Evolutionary conservation across 345 rosid species (phyloP), one percentile per base, ranked within the genome.

Genomic region (Durio zibethinus): DNA sequence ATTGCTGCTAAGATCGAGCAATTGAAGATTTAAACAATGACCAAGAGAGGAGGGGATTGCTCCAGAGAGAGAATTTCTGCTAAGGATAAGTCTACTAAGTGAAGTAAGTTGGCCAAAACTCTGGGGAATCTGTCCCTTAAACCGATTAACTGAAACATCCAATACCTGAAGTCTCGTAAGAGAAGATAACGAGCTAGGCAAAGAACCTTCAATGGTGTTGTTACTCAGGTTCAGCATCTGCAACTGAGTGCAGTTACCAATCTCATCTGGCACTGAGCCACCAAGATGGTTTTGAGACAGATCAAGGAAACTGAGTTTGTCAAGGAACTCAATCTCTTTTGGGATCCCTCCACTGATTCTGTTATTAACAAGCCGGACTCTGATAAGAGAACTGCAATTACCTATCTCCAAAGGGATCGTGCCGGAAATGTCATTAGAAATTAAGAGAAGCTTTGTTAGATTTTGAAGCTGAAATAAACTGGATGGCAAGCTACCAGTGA

Each of bases 161-260:
- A 92, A 82, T 11, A 87, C 92, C 72, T 90, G 88, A 74, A 92
- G 92, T 85, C 76, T 86, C 4, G 84, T 72, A 2, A 92, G 84
- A 73, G 89, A 87, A 23, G 91, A 87, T 77, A 95, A 81, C 59
- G 93, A 85, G 74, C 50, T 80, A 29, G 99, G 96, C 76, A 95
- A 85, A 65, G 76, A 78, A 71, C 99, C 92, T 71, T 79, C 81
- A 67, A 95, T 82, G 72, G 87, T 88, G 83, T 95, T 95, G 89
- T 93, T 90, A 88, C 96, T 91, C 29, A 95, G 89, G 83, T 88
- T 84, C 53, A 95, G 86, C 90, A 84, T 88, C 76, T 90, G 94
- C 71, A 95, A 78, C 54, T 86, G 86, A 73, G 81, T 83, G 79
- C 97, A 93, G 80, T 93, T 89, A 72, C 96, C 90, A 23, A 93